Evolutionary conservation across 2,329 filamentous ascomycete species (phyloP), one percentile per base, ranked within the genome.

Genomic region (Colletotrichum euphorbiae): DNA sequence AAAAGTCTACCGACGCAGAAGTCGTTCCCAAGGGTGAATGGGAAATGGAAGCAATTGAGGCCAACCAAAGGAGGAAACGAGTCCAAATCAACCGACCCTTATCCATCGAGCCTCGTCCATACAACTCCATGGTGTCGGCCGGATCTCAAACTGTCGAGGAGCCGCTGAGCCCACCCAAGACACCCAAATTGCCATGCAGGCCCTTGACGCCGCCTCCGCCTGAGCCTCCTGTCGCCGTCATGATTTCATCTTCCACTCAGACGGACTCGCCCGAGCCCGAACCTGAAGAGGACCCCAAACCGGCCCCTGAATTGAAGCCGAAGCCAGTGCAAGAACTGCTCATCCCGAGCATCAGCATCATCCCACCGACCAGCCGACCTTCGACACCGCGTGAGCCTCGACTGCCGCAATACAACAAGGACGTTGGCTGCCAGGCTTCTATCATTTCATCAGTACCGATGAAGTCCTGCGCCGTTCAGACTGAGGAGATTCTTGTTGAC

Each of bases 321-420:
- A 55, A 24, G 38, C 63, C 62, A 3, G 33, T 56, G 8, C 75
- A 71, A 24, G 80, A 82, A 71, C 79, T 88, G 67, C 75, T 84
- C 4, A 91, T 98, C 69, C 95, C 95, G 0, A 92, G 90, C 73
- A 99, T 99, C 75, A 92, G 93, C 63, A 93, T 99, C 58, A 92
- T 97, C 73, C 96, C 96, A 36, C 95, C 96, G 0, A 89, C 86
- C 3, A 97, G 93, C 62, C 88, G 92, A 54, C 94, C 95, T n/a
- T 84, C 90, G 4, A 94, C 93, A 2, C 93, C 93, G 2, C 87
- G 87, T 54, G 88, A 91, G 72, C 90, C 91, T 58, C 85, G 90
- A 6, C 87, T 97, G 62, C 90, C 97, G 33, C 94, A 94, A 61
- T 90, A 94, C 64, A 89, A 89, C 70, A 98, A 94, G 77, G 93